Conservation (phyloP, 139 green algal genomes). For the Mesotaenium endlicherianum region DNA sequence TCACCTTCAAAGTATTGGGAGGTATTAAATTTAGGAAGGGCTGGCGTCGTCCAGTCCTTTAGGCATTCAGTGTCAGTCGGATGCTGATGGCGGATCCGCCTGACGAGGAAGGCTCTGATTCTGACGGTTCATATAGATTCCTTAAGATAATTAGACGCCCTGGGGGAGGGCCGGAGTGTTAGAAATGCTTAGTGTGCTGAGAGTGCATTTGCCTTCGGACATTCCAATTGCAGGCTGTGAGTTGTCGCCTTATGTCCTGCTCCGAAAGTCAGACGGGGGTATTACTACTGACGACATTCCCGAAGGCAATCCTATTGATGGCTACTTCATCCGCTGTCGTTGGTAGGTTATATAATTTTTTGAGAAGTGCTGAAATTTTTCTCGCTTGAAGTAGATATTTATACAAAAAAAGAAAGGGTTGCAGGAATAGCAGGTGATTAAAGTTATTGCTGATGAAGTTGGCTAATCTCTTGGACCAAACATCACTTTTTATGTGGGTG, state of each 20-base stretch:
- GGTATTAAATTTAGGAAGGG: background rate
- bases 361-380: background rate
- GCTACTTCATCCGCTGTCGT: constrained; percentile 72
- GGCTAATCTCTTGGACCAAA: too few species aligned
- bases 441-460: too few species aligned
- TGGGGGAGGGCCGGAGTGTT: background rate
- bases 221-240: constrained; percentile 51
- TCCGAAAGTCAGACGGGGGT: constrained; percentile 67
- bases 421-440: too few species aligned
- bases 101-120: background rate
- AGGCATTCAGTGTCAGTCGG: too few species aligned
- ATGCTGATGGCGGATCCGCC: constrained; percentile 33
- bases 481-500: too few species aligned
- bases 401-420: too few species aligned
- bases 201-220: constrained; percentile 50
- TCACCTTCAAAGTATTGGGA: too few species aligned
- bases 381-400: too few species aligned
- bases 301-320: constrained; percentile 68
- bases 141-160: background rate
- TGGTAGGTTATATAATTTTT: constrained; percentile 60
- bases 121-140: constrained; percentile 6
- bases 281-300: constrained; percentile 78
- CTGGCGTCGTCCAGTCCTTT: background rate
- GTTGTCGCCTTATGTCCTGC: constrained; percentile 77
- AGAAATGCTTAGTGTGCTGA: constrained; percentile 50